Evolutionary conservation across 768 basidiomycete genomes (phyloP), one percentile per base, ranked within the genome.

Genomic region (Sporobolomyces pararoseus): DNA sequence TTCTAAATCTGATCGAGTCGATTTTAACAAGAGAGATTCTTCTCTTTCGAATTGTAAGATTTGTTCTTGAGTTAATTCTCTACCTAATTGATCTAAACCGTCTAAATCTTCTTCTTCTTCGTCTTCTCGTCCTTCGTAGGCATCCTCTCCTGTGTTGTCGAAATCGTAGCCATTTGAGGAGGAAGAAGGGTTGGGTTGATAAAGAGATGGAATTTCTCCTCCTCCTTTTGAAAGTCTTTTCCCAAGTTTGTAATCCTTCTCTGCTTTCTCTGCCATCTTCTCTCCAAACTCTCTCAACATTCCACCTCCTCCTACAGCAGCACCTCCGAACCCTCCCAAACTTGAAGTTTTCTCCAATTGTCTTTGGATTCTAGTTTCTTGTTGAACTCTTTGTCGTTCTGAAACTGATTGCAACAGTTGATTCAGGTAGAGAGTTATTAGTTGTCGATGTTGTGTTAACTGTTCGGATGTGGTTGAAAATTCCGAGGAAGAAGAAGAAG

Each of bases 11-110:
- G 90, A 87, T 78, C 94, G 89, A 55, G 91, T 91, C 55, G 85
- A 85, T 74, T 87, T 87, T 44, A 98, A 81, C 60, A 98, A 88
- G 64, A 85, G 85, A 51, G 89, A 88, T 77, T 97, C 97, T 79
- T 98, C 95, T 14, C 85, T 82, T 81, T 96, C 92, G 78, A 97
- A 97, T 78, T 91, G 90, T 77, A 90, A 86, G 63, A 96, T 90
- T 78, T 93, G 91, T 7, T 89, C 91, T 50, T 85, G 84, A 0
- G 89, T 85, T n/a, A 96, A 83, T 76, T 92, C 89, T 25, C 88
- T 81, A 23, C 44, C 89, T 65, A 91, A 88, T 46, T 88, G 87
- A 62, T 81, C 78, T 57, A 79, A 79, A 46, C 77, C 76, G 61
- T 53, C 32, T 29, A 17, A n/a, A 42, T 61, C 59, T 34, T 61